Evolutionary conservation across 176 grass and related monocot species (phyloP).

Genomic region (Lolium rigidum): DNA sequence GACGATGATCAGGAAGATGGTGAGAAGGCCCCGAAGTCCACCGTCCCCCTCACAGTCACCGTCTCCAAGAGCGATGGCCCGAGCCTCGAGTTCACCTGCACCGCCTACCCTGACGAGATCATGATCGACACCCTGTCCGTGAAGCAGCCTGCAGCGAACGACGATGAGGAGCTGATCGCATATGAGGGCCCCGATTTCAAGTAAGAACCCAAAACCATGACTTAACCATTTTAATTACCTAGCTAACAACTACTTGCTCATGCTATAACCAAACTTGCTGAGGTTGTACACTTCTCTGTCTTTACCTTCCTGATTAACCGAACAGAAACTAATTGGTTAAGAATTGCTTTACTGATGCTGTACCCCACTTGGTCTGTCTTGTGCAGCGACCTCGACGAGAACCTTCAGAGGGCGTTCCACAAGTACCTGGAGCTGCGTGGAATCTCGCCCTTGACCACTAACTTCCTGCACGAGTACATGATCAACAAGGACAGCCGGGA

Average conservation of each 20-base stretch:
- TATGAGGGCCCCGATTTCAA: constrained; percentile 97
- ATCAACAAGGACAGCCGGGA: constrained; percentile 98
- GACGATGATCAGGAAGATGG: constrained; percentile 38
- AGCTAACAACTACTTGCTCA: too few relatives aligned
- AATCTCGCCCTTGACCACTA: constrained; percentile 75
- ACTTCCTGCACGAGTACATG: constrained; percentile 96
- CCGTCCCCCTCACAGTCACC: constrained; percentile 67
- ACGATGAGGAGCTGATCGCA: constrained; percentile 53
- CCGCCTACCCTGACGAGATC: constrained; percentile 83
- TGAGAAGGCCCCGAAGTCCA: constrained; percentile 52
- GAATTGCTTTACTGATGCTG: background rate
- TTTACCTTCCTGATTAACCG: background rate
- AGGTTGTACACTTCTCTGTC: background rate
- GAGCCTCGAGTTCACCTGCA: constrained; percentile 76
- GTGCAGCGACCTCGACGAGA: constrained; percentile 92
- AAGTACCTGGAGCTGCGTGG: constrained; percentile 93
- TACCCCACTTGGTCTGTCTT: background rate
- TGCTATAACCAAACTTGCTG: background rate
- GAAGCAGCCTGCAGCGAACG: constrained; percentile 31
- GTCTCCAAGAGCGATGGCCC: constrained; percentile 62
- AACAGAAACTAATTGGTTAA: background rate
- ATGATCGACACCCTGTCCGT: constrained; percentile 79
- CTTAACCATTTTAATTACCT: background rate
- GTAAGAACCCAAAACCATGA: constrained; percentile 39
- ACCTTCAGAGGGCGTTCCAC: constrained; percentile 90